Conservation (phyloP, 2,329 filamentous ascomycete species). For the Cercospora sp. region DNA sequence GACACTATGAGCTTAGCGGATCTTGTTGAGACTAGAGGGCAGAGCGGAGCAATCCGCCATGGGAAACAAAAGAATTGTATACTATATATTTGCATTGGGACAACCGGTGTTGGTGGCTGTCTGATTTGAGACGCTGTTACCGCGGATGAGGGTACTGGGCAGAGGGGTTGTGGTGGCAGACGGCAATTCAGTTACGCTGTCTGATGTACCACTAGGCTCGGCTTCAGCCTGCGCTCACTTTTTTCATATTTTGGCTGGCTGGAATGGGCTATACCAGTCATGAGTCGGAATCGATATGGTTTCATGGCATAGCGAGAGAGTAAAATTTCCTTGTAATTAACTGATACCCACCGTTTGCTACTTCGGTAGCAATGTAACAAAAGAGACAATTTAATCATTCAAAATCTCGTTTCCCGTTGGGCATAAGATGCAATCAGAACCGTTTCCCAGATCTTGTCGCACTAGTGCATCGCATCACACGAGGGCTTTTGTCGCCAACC, state of each 20-base stretch:
- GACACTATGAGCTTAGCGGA: constrained; percentile 20
- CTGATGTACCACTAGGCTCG: constrained; percentile 4
- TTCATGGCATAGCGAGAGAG: constrained; percentile 3
- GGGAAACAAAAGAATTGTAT: constrained; percentile 22
- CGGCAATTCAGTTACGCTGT: constrained; percentile 1
- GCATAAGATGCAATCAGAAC: not conserved
- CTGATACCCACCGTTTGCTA: constrained; percentile 18
- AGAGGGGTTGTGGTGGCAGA: constrained; percentile 3
- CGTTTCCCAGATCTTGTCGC: not conserved
- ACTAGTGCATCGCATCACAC: not conserved
- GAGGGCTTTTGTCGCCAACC: not conserved
- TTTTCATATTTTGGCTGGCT: not conserved
- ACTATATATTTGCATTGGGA: constrained; percentile 19
- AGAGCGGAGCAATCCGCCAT: constrained; percentile 27
- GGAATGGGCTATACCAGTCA: not conserved
- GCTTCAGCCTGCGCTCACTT: not conserved
- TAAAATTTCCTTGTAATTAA: constrained; percentile 20
- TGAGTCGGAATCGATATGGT: not conserved
- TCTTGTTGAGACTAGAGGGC: constrained; percentile 25
- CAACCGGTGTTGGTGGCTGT: constrained; percentile 21
- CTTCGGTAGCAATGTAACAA: constrained; percentile 6
- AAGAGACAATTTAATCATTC: not conserved
- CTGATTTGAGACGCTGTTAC: constrained; percentile 3
- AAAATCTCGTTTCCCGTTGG: not conserved
- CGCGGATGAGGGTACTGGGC: not conserved